Conservation (phyloP, 148 eudicot genomes). For the Fagopyrum esculentum region DNA sequence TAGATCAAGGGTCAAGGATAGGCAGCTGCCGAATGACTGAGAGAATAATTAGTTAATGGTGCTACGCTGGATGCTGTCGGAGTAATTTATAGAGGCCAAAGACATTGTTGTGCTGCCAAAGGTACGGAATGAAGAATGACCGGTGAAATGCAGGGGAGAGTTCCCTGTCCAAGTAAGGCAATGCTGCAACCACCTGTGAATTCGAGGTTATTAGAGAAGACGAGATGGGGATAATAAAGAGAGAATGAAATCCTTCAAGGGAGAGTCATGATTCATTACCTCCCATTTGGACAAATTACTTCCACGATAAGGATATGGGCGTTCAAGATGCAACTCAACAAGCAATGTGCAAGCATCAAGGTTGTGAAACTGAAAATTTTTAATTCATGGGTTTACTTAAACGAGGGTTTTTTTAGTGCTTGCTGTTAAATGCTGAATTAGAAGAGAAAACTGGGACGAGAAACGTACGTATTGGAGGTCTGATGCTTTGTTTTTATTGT, state of each 20-base stretch:
- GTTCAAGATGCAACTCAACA: conserved; percentile 82
- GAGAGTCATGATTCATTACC: conserved; percentile 26
- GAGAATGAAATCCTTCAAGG: neutral
- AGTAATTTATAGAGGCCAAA: conserved; percentile 84
- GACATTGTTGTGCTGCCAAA: conserved; percentile 76
- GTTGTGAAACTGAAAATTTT: conserved; percentile 58
- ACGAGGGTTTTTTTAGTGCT: neutral
- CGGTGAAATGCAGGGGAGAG: conserved; percentile 64
- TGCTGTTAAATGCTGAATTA: neutral
- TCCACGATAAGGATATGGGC: conserved; percentile 71
- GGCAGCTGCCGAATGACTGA: neutral
- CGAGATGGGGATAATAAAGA: neutral
- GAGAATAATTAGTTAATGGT: neutral
- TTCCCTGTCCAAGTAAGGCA: conserved; percentile 80
- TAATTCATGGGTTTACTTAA: conserved; percentile 2
- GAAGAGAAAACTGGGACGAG: neutral
- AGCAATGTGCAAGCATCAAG: conserved; percentile 79
- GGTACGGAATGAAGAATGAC: conserved; percentile 82
- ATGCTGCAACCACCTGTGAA: conserved; percentile 67
- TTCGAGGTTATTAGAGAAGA: neutral
- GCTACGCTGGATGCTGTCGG: conserved; percentile 37
- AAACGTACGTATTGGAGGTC: conserved; percentile 74
- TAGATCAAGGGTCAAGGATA: neutral
- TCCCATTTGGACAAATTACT: conserved; percentile 93
- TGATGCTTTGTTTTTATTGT: conserved; percentile 90